Evolutionary conservation across 306 rosid species (phyloP), one percentile per base, ranked within the genome.

Genomic region (Prunus fruticosa): DNA sequence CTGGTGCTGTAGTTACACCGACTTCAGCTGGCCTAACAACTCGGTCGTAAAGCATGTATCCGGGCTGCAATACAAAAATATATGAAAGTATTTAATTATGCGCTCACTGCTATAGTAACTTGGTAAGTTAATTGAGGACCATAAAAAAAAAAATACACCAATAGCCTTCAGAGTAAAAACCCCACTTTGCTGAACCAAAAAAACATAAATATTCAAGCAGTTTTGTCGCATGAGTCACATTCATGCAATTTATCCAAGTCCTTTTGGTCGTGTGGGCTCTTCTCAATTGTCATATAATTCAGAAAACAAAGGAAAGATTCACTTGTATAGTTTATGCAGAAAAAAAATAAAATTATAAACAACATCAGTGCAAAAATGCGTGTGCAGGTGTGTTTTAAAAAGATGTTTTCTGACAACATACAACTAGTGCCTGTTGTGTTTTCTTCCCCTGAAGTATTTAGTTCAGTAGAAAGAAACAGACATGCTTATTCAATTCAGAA

Each of bases 1-100:
- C 91, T 54, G 72, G 75, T 15, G 81, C 89, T 79, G 49, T 86
- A 61, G 96, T 88, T 30, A 91, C 91, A 77, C 96, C 98, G 71
- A 91, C 98, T 76, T 91, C 98, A 0, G 98, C 97, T 2, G 96
- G 97, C 32, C 98, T 93, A 79, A 91, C 84, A 23, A 93, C 90
- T 50, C 97, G 88, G 69, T 88, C 98, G 61, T 87, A 76, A 58
- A 93, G 91, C 88, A 82, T 19, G 82, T 93, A 93, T 66, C 98
- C 98, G 2, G 86, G 79, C 98, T 93, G 86, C 82, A 82, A 82
- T 52, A 69, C 53, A 72, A 46, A 51, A 46, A 28, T 9, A 8
- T 60, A 80, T 45, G 8, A 64, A 51, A 46, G 66, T 15, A 19
- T 27, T 78, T 65, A 71, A 11, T 50, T 54, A 69, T 51, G 56